These are phyloP conservation scores for Beta lomatogona DNA, from an alignment of 179 eudicot genomes.

Conservation along the genomic window DNA sequence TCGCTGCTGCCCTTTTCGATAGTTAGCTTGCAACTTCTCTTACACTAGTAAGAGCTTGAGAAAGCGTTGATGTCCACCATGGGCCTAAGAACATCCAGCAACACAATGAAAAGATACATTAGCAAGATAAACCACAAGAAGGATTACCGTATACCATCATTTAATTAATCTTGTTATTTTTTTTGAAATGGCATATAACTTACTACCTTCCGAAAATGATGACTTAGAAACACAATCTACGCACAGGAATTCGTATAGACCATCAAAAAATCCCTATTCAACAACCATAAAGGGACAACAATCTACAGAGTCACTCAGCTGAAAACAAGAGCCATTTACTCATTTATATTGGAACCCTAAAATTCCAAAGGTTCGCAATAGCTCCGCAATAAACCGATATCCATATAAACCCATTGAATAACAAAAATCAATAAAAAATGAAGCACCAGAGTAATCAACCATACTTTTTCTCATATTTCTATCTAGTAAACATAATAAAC, in stretches of 20 bases:
- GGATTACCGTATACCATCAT: neutral
- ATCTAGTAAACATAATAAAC: neutral
- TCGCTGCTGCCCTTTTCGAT: slow-evolving; percentile 36
- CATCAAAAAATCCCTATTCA: neutral
- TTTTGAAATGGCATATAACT: neutral
- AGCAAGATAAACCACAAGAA: neutral
- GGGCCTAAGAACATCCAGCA: slow-evolving; percentile 6
- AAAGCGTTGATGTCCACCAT: slow-evolving; percentile 2
- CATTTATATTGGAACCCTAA: neutral
- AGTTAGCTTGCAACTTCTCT: slow-evolving; percentile 23
- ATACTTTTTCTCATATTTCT: neutral
- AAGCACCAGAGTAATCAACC: neutral
- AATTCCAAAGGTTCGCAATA: neutral
- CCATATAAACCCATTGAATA: neutral
- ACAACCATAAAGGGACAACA: neutral
- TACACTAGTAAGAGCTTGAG: slow-evolving; percentile 36
- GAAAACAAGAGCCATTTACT: neutral
- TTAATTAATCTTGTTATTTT: neutral
- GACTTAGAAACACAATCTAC: too few relatives aligned
- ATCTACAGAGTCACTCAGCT: neutral
- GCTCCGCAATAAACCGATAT: neutral
- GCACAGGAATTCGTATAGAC: neutral
- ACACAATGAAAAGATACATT: neutral
- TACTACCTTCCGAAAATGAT: neutral
- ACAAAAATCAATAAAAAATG: neutral